Percentiles rank a stretch among this genome's conserved stretches.
Conservation (phyloP, 345 rosid genomes). For the Gossypium longicalyx region DNA sequence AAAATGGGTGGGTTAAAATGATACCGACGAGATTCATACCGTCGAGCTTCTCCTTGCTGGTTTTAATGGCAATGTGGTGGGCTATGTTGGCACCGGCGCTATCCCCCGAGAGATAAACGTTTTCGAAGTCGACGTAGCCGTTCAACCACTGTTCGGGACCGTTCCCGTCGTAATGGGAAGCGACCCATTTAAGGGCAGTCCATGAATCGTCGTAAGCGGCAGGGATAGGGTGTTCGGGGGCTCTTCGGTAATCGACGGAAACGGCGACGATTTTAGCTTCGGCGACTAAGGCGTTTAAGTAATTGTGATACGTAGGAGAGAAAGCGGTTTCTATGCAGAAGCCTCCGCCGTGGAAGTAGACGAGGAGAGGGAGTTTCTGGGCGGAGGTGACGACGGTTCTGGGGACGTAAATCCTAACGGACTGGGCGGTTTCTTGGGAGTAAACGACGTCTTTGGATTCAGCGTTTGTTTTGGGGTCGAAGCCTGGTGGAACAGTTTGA, state of each 20-base stretch:
- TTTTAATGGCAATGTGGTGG: slow-evolving; percentile 29
- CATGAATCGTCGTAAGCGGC: slow-evolving; percentile 35
- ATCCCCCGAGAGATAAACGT: slow-evolving; percentile 33
- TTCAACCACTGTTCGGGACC: slow-evolving; percentile 43
- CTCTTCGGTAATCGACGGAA: slow-evolving; percentile 44
- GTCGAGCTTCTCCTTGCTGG: slow-evolving; percentile 15
- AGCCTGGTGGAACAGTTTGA: slow-evolving; percentile 20
- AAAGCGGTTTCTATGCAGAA: slow-evolving; percentile 39
- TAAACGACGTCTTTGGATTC: slow-evolving; percentile 37
- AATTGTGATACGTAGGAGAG: slow-evolving; percentile 25
- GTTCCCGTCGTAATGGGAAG: slow-evolving; percentile 20
- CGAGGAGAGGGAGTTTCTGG: slow-evolving; percentile 36
- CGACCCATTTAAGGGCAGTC: slow-evolving; percentile 38
- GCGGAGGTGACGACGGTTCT: not conserved
- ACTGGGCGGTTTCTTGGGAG: slow-evolving; percentile 20
- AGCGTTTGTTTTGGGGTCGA: slow-evolving; percentile 24
- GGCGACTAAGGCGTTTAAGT: slow-evolving; percentile 26
- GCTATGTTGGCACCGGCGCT: slow-evolving; percentile 29
- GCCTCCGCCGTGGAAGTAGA: slow-evolving; percentile 54
- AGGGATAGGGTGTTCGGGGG: slow-evolving; percentile 38
- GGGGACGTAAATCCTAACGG: slow-evolving; percentile 20
- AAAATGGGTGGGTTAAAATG: slow-evolving; percentile 24
- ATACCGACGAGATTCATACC: slow-evolving; percentile 22
- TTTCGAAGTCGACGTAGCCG: slow-evolving; percentile 18
- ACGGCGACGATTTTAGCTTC: slow-evolving; percentile 35